phyloP scores from a whole-genome alignment of 768 basidiomycete species.

The Mycena vulgaris region DNA sequence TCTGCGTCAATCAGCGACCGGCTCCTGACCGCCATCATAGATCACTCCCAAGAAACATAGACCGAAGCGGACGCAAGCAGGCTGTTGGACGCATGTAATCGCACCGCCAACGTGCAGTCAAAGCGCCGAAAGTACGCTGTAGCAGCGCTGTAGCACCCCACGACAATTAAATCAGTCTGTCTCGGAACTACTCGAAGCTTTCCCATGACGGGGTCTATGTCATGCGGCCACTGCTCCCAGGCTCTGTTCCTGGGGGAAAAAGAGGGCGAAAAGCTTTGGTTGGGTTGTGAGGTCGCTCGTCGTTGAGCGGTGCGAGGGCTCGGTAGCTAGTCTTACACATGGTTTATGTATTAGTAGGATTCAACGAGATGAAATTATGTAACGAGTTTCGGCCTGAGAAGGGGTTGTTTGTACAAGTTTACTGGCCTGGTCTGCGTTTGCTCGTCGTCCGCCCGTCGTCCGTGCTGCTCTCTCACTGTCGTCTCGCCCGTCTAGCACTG shows the following conservation, averaged over 20 bases:
- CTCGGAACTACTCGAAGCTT: slow-evolving; percentile 1
- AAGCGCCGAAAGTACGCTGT: too few relatives aligned
- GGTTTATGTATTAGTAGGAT: neutral
- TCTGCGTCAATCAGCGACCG: too few relatives aligned
- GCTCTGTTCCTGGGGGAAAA: neutral
- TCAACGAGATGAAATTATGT: neutral
- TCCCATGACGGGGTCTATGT: neutral
- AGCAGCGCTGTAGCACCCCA: slow-evolving; percentile 1
- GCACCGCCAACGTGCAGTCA: too few relatives aligned
- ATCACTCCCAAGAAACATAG: neutral
- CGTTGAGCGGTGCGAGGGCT: neutral
- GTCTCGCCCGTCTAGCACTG: slow-evolving; percentile 22
- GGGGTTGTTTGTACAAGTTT: neutral
- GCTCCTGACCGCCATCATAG: neutral
- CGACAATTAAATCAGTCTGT: slow-evolving; percentile 9
- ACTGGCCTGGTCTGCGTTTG: neutral
- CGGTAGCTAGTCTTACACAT: neutral
- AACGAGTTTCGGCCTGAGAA: neutral
- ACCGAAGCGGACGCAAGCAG: too few relatives aligned
- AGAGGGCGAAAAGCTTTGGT: neutral
- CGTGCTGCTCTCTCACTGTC: slow-evolving; percentile 7
- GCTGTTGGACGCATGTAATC: too few relatives aligned
- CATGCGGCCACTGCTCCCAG: neutral
- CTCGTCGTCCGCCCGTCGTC: slow-evolving; percentile 17
- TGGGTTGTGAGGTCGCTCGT: too few relatives aligned